Base-by-base conservation (phyloP, 805 yeast species). In the Nakazawaea ambrosiae region DNA sequence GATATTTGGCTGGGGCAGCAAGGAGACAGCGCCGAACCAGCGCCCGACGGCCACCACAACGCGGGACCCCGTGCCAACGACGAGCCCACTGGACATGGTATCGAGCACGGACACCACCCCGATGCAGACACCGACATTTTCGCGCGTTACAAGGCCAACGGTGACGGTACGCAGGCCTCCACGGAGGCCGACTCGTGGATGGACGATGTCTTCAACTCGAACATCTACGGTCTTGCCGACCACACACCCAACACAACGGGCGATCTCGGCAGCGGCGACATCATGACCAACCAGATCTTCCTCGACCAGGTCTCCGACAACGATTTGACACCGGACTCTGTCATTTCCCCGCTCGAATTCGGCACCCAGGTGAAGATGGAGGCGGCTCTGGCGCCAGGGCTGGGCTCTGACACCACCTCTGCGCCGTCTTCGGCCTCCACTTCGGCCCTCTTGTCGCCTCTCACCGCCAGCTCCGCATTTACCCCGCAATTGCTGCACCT, bases 301-400 rank as follows among this genome's bases (percentile, higher is more conserved):
- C 24, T 36, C 19, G 39, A 36, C 23, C 16, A 20, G 12, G 38
- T 14, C 14, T 36, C 39, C 2, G 29, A 25, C 15, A 29, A 38
- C 14, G 37, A 33, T 20, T 32, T 33, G 17, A 33, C 42, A 7
- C 42, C 38, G 20, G 42, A 39, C 12, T 19, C 36, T 12, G 36
- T 34, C 11, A 39, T 39, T 4, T 39, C 42, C 3, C 42, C 42
- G 12, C 23, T 39, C 16, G 42, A 39, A 4, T 34, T 34, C 30
- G 24, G 28, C 18, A 33, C 41, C 2, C 36, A 36, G 27, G 1
- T 22, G 8, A 27, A 11, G 10, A 22, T 7, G 7, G 10, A 22
- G 10, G n/a, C 27, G 16, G 11, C 27, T 12, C 16, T 14, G 20
- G 17, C 26, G 4, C 39, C 34, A 4, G 22, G 23, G 27, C 19